Conservation (phyloP, 441 rosid species). For the Isatis lusitanica region DNA sequence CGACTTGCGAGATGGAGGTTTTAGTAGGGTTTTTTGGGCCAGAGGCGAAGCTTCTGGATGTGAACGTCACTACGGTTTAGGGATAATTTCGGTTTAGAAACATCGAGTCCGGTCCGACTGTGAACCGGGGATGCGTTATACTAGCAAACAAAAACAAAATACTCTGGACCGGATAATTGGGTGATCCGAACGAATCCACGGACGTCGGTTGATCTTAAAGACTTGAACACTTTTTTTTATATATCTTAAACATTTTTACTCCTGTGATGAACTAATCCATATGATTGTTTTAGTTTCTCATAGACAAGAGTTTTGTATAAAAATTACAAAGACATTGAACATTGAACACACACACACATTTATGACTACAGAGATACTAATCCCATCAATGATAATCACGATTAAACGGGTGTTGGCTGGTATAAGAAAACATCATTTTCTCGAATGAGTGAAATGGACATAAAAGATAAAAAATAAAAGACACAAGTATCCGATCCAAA, state of each 20-base stretch:
- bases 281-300: too few relatives aligned
- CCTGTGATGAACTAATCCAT: too few relatives aligned
- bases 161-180: neutral
- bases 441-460: neutral
- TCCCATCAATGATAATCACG: too few relatives aligned
- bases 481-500: slow-evolving; percentile 23
- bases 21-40: slow-evolving; percentile 57
- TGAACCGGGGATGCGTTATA: neutral
- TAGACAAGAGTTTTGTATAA: too few relatives aligned
- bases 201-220: too few relatives aligned
- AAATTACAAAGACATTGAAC: too few relatives aligned
- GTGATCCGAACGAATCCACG: neutral
- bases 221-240: too few relatives aligned
- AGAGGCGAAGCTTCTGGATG: slow-evolving; percentile 71
- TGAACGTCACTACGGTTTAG: neutral
- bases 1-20: slow-evolving; percentile 23
- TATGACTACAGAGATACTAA: too few relatives aligned
- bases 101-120: neutral
- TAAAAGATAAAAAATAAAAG: neutral
- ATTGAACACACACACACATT: too few relatives aligned
- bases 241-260: too few relatives aligned
- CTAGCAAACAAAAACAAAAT: neutral
- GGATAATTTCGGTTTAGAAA: neutral
- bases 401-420: neutral
- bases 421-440: neutral